phyloP scores from a whole-genome alignment of 176 grass and related monocot genomes.

The Rhynchospora tenuis region DNA sequence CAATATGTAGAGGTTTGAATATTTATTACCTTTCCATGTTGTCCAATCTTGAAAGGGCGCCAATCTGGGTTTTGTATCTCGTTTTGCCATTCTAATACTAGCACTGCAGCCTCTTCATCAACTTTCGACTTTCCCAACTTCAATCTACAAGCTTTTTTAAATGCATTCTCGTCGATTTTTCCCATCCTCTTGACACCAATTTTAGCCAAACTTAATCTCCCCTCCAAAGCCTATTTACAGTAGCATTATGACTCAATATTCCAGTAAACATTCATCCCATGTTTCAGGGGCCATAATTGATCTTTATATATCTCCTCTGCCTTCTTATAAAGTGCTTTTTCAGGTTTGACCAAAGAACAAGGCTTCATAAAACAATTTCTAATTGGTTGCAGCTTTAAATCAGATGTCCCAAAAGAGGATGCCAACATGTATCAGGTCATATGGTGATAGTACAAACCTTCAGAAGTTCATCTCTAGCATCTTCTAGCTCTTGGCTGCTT shows the following conservation, averaged over 20 bases:
- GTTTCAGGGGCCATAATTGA: neutral
- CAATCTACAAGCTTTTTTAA: slow-evolving; percentile 32
- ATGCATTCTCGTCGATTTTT: slow-evolving; percentile 46
- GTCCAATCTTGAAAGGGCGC: slow-evolving; percentile 47
- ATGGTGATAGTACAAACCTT: slow-evolving; percentile 26
- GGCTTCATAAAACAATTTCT: neutral
- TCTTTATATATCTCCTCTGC: neutral
- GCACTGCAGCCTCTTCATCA: slow-evolving; percentile 22
- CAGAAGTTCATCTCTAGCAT: slow-evolving; percentile 51
- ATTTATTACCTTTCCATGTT: slow-evolving; percentile 31
- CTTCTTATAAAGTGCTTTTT: neutral
- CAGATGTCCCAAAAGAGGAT: neutral
- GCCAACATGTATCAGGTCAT: neutral
- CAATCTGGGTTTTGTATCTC: slow-evolving; percentile 55
- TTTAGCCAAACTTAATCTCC: neutral
- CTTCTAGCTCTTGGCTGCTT: slow-evolving; percentile 53
- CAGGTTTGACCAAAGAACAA: neutral
- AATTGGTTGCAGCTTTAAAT: neutral
- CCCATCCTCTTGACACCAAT: slow-evolving; percentile 61
- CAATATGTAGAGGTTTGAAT: slow-evolving; percentile 23
- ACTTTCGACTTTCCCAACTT: slow-evolving; percentile 32
- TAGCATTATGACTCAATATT: neutral
- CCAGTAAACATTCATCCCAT: neutral
- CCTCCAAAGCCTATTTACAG: slow-evolving; percentile 25
- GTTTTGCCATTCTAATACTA: slow-evolving; percentile 60